Percentiles rank a stretch among this genome's conserved stretches.
Conservation (phyloP, 1,284 basidiomycete species). For the Puccinia polysora region DNA sequence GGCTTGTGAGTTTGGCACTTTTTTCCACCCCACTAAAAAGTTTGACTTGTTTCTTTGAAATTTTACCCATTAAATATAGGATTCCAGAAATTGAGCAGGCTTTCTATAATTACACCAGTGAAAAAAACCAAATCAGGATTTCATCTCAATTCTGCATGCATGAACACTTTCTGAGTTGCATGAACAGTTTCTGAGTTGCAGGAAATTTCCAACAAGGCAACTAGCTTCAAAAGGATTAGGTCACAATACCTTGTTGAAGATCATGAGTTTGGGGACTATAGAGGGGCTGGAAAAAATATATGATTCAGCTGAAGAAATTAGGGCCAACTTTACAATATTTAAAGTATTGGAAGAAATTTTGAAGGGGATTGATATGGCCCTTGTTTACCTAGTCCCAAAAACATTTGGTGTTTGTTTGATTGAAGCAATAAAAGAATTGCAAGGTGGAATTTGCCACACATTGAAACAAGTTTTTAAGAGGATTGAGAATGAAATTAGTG, state of each 20-base stretch:
- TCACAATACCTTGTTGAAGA: constrained; percentile 76
- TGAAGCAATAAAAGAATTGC: constrained; percentile 37
- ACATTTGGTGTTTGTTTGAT: constrained; percentile 52
- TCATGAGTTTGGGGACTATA: constrained; percentile 50
- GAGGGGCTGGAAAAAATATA: constrained; percentile 54
- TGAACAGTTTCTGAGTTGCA: constrained; percentile 60
- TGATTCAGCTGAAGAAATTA: constrained; percentile 55
- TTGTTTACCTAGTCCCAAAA: constrained; percentile 58
- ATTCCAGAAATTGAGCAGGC: constrained; percentile 51
- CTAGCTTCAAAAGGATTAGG: constrained; percentile 72
- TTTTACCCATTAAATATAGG: background rate
- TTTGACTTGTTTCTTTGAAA: background rate
- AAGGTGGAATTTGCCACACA: constrained; percentile 18
- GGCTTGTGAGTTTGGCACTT: background rate
- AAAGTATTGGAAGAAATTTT: constrained; percentile 70
- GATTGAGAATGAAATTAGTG: constrained; percentile 40
- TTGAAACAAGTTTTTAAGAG: constrained; percentile 36
- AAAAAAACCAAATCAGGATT: constrained; percentile 47
- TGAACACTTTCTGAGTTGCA: too few relatives aligned
- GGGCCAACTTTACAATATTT: constrained; percentile 67
- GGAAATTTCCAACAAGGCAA: constrained; percentile 61
- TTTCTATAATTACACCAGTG: constrained; percentile 47
- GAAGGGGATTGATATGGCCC: constrained; percentile 62
- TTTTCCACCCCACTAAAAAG: background rate
- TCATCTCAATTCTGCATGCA: constrained; percentile 45